These are phyloP conservation scores for Pseudoscleropodium purum DNA, from an alignment of 225 moss, liverwort and hornwort genomes.

Conservation along the genomic window DNA sequence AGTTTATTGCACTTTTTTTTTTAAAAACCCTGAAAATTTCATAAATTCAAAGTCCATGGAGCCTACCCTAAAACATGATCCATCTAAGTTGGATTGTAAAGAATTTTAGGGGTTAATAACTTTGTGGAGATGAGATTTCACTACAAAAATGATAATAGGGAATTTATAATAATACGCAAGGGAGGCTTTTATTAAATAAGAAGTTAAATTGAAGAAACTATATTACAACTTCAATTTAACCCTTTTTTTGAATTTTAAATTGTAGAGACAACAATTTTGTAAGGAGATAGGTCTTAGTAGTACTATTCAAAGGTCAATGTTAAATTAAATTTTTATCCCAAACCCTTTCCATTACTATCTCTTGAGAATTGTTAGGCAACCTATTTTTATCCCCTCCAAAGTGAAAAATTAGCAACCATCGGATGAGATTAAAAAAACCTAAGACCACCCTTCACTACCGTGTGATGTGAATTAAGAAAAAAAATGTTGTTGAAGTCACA, in stretches of 20 bases:
- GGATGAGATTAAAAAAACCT: no score
- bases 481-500: no score
- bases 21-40: no score
- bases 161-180: background rate
- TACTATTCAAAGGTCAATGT: background rate
- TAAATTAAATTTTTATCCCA: background rate
- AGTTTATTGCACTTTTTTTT: background rate
- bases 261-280: background rate
- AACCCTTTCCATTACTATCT: background rate
- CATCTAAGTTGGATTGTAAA: fast-evolving
- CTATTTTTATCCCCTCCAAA: no score
- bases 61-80: fast-evolving
- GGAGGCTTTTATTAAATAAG: fast-evolving
- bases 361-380: no score
- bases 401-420: no score
- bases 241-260: background rate
- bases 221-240: background rate
- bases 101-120: no score
- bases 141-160: background rate
- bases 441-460: no score
- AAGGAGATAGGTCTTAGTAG: fast-evolving
- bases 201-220: background rate
- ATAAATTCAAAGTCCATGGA: background rate
- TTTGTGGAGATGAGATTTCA: background rate
- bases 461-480: no score